Evolutionary conservation across 768 basidiomycete species (phyloP), one percentile per base, ranked within the genome.

Genomic region (Auricularia sp.): DNA sequence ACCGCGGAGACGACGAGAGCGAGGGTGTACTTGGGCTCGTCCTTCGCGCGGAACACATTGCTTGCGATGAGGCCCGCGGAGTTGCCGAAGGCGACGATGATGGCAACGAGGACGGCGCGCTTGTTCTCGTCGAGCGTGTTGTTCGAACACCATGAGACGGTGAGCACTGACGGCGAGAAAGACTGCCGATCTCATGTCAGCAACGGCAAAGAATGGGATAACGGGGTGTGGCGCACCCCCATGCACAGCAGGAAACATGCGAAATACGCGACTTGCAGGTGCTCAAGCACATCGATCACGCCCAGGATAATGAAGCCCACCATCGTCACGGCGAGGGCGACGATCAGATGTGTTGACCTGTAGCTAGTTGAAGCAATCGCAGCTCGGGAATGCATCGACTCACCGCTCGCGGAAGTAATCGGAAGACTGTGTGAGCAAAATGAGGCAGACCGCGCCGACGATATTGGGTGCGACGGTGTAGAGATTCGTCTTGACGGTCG

Each of bases 381-480:
- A 29, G 29, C 29, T 76, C 39, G 79, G 77, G 80, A 34, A 81
- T 29, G 29, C 29, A 29, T 29, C 29, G 29, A 29, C 75, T n/a
- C 80, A 80, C 61, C 81, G 74, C 69, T 82, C 81, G 54, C 81
- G 73, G 68, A 81, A 83, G 70, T 78, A 75, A 68, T 83, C 82
- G 3, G 82, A 83, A 4, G 80, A 81, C 69, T 81, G 80, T 8
- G 83, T 80, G 54, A 83, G 70, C 39, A 77, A 62, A 3, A 83
- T 67, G 10, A 82, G 70, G 10, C 79, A 78, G 0, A 81, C 77
- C 1, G 82, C 82, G 44, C 79, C 80, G 61, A 76, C 79, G 56
- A 82, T 72, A 68, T 83, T 82, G 1, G 83, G 83, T 10, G 82
- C 83, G 36, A 83, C 78, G 18, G 83, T 84, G 67, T 75, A 77